Evolutionary conservation across 2,329 filamentous ascomycete species (phyloP).

Genomic region (Annulohypoxylon truncatum): DNA sequence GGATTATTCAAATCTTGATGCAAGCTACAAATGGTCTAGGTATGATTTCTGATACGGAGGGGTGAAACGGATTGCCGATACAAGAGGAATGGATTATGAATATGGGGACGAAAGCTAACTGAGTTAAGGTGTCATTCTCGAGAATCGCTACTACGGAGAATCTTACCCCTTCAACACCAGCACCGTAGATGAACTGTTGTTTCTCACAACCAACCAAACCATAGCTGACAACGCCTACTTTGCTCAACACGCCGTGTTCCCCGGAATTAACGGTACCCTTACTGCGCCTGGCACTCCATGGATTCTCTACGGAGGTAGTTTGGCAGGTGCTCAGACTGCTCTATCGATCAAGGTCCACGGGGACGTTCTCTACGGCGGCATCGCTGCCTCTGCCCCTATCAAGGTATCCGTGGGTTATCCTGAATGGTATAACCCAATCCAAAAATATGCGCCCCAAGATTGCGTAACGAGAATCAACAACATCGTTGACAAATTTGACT

Average conservation of each 20-base stretch:
- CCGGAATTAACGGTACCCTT: conserved; percentile 56
- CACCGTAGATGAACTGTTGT: conserved; percentile 61
- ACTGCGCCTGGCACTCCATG: conserved; percentile 57
- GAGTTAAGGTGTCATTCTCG: conserved; percentile 58
- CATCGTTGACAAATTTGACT: conserved; percentile 63
- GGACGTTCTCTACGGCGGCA: conserved; percentile 60
- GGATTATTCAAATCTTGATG: conserved; percentile 65
- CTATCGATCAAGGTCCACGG: conserved; percentile 60
- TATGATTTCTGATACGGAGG: conserved; percentile 7
- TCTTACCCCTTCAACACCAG: conserved; percentile 61
- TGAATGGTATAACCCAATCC: conserved; percentile 62
- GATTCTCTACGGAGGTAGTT: conserved; percentile 50
- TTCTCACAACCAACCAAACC: conserved; percentile 63
- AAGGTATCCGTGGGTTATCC: conserved; percentile 57
- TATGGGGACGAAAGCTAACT: conserved; percentile 6
- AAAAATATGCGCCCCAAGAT: conserved; percentile 61
- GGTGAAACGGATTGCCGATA: background rate
- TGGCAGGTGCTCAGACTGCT: conserved; percentile 48
- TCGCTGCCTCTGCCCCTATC: conserved; percentile 59
- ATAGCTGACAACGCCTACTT: conserved; percentile 65
- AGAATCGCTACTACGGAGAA: conserved; percentile 63
- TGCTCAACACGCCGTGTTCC: conserved; percentile 59
- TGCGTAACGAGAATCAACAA: conserved; percentile 61
- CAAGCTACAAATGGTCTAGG: conserved; percentile 63
- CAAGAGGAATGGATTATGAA: background rate